phyloP scores from a whole-genome alignment of 805 yeast genomes.

The Wickerhamomyces mucosus region DNA sequence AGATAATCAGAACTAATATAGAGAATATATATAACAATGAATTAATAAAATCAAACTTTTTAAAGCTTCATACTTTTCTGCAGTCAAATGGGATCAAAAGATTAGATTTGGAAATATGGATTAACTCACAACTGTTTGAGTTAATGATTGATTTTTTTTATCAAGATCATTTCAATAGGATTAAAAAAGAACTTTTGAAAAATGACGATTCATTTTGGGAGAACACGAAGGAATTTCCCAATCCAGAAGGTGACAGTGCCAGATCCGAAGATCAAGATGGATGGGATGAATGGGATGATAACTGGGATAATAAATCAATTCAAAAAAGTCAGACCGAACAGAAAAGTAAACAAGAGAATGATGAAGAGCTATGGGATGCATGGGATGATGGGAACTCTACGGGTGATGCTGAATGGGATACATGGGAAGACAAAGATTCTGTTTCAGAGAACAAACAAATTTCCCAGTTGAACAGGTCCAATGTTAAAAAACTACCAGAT shows the following conservation, averaged over 20 bases:
- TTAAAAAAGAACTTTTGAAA: conserved; percentile 9
- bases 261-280: conserved; percentile 8
- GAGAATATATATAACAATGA: conserved; percentile 8
- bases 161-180: conserved; percentile 11
- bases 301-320: too few species aligned
- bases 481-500: conserved; percentile 10
- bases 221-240: background rate
- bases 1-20: conserved; percentile 11
- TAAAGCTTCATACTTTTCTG: conserved; percentile 12
- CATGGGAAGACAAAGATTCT: conserved; percentile 1
- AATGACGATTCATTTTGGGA: conserved; percentile 1
- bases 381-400: background rate
- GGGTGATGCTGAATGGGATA: background rate
- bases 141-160: conserved; percentile 14
- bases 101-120: conserved; percentile 15
- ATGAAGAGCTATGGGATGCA: background rate
- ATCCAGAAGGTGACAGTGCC: background rate
- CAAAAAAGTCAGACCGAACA: too few species aligned
- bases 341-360: background rate
- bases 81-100: conserved; percentile 10
- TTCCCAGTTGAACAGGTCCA: conserved; percentile 1
- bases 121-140: conserved; percentile 12
- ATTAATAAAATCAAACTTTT: conserved; percentile 6
- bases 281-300: conserved; percentile 19
- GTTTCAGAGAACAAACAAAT: conserved; percentile 1